A percentile compares a stretch with the other conserved stretches of the same genome.
Conservation (phyloP, 2,329 filamentous ascomycete species). For the Xylariales sp. region DNA sequence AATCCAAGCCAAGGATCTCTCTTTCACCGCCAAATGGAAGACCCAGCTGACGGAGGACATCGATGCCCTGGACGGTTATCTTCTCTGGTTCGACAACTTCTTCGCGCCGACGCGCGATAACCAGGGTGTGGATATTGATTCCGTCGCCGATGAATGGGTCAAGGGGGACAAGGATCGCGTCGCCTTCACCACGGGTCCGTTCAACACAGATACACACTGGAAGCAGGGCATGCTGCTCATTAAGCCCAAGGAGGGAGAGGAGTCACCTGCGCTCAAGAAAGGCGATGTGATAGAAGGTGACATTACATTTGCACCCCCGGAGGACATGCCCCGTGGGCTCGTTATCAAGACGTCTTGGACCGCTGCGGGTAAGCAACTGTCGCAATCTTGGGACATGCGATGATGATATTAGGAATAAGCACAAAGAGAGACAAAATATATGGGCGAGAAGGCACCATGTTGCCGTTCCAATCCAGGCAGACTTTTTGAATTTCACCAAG, state of each 20-base stretch:
- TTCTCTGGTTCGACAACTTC: conserved; percentile 93
- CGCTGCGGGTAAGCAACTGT: conserved; percentile 32
- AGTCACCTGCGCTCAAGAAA: conserved; percentile 42
- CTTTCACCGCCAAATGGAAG: conserved; percentile 67
- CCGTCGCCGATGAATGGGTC: conserved; percentile 57
- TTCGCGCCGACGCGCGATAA: conserved; percentile 63
- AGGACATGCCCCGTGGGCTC: conserved; percentile 65
- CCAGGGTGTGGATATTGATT: conserved; percentile 40
- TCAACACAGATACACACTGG: conserved; percentile 80
- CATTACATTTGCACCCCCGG: conserved; percentile 65
- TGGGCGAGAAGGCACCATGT: no score
- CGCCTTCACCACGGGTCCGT: conserved; percentile 86
- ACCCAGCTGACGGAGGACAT: conserved; percentile 57
- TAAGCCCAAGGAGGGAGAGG: conserved; percentile 43
- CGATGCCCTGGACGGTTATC: conserved; percentile 75
- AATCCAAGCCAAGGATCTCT: conserved; percentile 65
- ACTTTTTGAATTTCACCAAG: no score
- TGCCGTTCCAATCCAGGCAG: no score
- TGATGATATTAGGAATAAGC: neutral
- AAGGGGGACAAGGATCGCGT: conserved; percentile 56
- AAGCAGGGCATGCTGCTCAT: conserved; percentile 75
- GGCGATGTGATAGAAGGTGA: conserved; percentile 60
- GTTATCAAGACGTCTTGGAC: conserved; percentile 63
- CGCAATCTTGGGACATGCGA: conserved; percentile 38
- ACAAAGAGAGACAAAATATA: no score